These are phyloP conservation scores for Alternaria conjuncta DNA, from an alignment of 2,329 filamentous ascomycete genomes.

Conservation along the genomic window DNA sequence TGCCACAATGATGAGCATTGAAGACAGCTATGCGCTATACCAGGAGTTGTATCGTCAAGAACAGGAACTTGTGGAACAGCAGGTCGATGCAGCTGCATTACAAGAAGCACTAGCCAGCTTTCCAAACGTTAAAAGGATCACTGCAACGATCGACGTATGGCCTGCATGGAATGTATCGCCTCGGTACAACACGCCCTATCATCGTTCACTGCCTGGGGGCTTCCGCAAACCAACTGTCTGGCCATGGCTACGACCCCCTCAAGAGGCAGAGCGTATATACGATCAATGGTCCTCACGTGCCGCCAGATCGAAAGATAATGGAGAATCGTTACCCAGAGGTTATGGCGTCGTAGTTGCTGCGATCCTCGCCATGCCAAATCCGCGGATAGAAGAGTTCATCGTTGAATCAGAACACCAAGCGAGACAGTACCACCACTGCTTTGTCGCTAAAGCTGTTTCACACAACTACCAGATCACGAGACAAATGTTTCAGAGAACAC, in stretches of 20 bases:
- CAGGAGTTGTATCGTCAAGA: slow-evolving; percentile 45
- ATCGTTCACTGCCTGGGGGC: slow-evolving; percentile 49
- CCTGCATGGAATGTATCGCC: slow-evolving; percentile 44
- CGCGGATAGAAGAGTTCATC: slow-evolving; percentile 45
- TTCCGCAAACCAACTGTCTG: slow-evolving; percentile 51
- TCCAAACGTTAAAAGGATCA: slow-evolving; percentile 47
- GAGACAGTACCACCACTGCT: slow-evolving; percentile 7
- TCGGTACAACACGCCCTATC: slow-evolving; percentile 53
- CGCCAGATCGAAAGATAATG: background rate
- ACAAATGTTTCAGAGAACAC: slow-evolving; percentile 7
- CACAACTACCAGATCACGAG: slow-evolving; percentile 13
- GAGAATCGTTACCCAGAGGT: slow-evolving; percentile 27
- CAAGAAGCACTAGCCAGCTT: slow-evolving; percentile 45
- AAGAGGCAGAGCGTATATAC: background rate
- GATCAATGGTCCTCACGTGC: background rate
- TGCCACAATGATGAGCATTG: slow-evolving; percentile 25
- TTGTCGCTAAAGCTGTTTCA: slow-evolving; percentile 3
- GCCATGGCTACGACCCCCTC: slow-evolving; percentile 12
- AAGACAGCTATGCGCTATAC: slow-evolving; percentile 39
- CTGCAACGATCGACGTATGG: slow-evolving; percentile 51
- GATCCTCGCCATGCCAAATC: slow-evolving; percentile 28
- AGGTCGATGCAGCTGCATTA: slow-evolving; percentile 42
- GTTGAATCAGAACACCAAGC: slow-evolving; percentile 35
- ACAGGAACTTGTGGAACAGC: slow-evolving; percentile 31
- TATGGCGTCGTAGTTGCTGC: slow-evolving; percentile 37